These are phyloP conservation scores for Nakaseomyces bracarensis DNA, from an alignment of 1,139 yeast genomes.

Conservation along the genomic window DNA sequence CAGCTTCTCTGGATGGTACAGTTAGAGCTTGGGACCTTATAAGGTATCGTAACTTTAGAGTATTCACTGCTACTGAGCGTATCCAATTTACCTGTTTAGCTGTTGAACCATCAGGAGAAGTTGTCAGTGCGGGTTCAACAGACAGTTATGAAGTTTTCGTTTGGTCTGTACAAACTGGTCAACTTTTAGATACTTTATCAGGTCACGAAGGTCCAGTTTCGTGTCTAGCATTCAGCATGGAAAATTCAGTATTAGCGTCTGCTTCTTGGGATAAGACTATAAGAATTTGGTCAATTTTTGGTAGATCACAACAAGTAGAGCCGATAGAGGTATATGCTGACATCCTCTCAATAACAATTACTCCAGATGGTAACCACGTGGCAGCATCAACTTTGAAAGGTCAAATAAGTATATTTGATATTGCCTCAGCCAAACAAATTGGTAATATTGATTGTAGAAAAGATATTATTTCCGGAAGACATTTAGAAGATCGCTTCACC, in stretches of 20 bases:
- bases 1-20: constrained; percentile 92
- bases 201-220: constrained; percentile 98
- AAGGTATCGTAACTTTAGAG: constrained; percentile 86
- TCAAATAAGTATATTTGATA: constrained; percentile 72
- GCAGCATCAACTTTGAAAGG: constrained; percentile 91
- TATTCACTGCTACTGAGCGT: constrained; percentile 85
- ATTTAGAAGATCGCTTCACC: constrained; percentile 70
- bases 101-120: constrained; percentile 95
- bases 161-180: constrained; percentile 97
- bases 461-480: constrained; percentile 85
- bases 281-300: constrained; percentile 86
- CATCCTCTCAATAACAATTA: constrained; percentile 72
- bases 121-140: constrained; percentile 89
- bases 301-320: constrained; percentile 77
- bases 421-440: constrained; percentile 70
- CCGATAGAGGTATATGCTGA: constrained; percentile 82
- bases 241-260: constrained; percentile 70
- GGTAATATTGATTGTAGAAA: constrained; percentile 80
- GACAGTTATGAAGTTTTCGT: constrained; percentile 87
- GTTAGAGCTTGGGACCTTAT: constrained; percentile 95
- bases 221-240: constrained; percentile 75
- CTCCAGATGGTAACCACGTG: constrained; percentile 87
- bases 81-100: constrained; percentile 84
- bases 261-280: constrained; percentile 97
- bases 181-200: constrained; percentile 71